Base-by-base conservation (phyloP, 371 early-diverging fungal species). In the Capillidium rhysosporum region DNA sequence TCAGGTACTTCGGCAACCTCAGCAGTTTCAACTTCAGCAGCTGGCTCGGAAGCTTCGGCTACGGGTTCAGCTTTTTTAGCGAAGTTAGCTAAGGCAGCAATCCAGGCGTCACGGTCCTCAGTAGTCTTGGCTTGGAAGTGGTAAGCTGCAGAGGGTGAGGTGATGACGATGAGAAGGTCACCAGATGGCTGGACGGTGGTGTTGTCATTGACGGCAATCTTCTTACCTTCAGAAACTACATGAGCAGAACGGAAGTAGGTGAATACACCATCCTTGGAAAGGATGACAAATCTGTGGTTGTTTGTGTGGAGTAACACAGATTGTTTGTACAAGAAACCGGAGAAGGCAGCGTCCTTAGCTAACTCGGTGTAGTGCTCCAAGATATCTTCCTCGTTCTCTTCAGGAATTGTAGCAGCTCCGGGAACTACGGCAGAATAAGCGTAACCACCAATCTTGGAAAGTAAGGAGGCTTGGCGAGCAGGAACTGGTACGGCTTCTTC, bases 101-200 rank as follows among this genome's bases (percentile, higher is more conserved):
- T 21, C 54, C 54, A 53, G 14, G 23, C 21, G n/a, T 53, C 54
- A 20, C 44, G 44, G 1, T 53, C 54, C 23, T 53, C 44, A 44
- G 14, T 24, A 26, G 25, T 30, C 21, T 53, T 41, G 44, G 54
- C 54, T 18, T 18, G 24, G 51, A 51, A 51, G 18, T 16, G 9
- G 18, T 53, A 53, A 18, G 25, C 30, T 4, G 18, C 24, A 18
- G 31, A 16, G 12, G 40, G 20, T 3, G 48, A 24, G 14, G 16
- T 26, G 44, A 53, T 53, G 44, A 21, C 30, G 54, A 53, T 20
- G 45, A 44, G 7, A 4, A 25, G 18, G 12, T 39, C 41, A 20
- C 30, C 54, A 21, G 26, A 25, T 28, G 40, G 40, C 28, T 14
- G 10, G 7, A 53, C 24, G 10, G 25, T 25, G 40, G 40, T 40